These are phyloP conservation scores for Fusarium sp. DNA, from an alignment of 2,329 filamentous ascomycete species.

Conservation along the genomic window DNA sequence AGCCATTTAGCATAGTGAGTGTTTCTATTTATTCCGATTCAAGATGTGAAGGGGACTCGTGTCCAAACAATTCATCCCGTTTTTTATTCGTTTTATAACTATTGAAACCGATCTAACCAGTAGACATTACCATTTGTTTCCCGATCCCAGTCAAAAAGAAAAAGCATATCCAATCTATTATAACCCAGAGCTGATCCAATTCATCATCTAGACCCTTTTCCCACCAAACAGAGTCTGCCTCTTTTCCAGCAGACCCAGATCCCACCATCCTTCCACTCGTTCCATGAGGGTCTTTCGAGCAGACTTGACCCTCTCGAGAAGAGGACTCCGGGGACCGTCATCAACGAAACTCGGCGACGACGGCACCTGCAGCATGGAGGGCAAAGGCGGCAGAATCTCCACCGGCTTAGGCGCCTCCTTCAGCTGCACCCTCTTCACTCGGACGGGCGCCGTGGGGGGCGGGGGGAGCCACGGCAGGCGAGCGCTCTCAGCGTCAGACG, in stretches of 20 bases:
- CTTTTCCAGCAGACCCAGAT: conserved; percentile 58
- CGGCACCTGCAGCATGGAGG: conserved; percentile 40
- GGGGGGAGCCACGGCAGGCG: conserved; percentile 46
- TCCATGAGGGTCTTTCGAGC: conserved; percentile 58
- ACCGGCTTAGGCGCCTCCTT: conserved; percentile 43
- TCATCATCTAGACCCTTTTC: conserved; percentile 27
- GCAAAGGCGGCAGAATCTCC: conserved; percentile 45
- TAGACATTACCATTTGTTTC: conserved; percentile 42
- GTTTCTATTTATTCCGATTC: not conserved
- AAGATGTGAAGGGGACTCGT: conserved; percentile 13
- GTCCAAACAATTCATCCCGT: conserved; percentile 11
- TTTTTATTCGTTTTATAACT: conserved; percentile 35
- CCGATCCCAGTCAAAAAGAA: conserved; percentile 20
- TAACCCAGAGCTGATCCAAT: conserved; percentile 6
- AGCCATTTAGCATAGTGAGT: not conserved
- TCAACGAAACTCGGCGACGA: conserved; percentile 32
- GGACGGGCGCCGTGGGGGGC: conserved; percentile 49
- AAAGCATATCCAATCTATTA: conserved; percentile 31
- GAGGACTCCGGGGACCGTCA: conserved; percentile 38
- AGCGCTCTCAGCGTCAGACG: conserved; percentile 44
- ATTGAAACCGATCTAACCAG: conserved; percentile 41
- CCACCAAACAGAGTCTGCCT: conserved; percentile 50
- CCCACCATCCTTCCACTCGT: conserved; percentile 63
- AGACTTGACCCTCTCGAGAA: conserved; percentile 44
- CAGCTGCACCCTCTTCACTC: conserved; percentile 35